phyloP scores from a whole-genome alignment of 345 rosid species.

The Lumnitzera littorea region DNA sequence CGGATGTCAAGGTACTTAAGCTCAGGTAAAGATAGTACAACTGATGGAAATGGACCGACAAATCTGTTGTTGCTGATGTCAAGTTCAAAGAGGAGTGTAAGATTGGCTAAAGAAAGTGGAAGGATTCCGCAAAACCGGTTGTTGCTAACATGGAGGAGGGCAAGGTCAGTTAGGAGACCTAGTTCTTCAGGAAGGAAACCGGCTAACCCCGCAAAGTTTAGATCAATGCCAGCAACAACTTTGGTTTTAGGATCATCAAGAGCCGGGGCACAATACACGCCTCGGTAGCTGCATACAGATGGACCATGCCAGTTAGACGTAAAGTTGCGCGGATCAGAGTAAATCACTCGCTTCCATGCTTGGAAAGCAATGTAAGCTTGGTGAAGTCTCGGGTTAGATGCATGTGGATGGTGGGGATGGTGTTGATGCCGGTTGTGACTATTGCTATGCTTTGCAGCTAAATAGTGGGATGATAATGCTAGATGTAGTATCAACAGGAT shows the following conservation, averaged over 20 bases:
- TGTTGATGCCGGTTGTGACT: constrained; percentile 23
- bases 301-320: constrained; percentile 74
- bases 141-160: constrained; percentile 72
- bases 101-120: constrained; percentile 51
- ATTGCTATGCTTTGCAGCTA: constrained; percentile 41
- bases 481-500: constrained; percentile 24
- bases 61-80: constrained; percentile 88
- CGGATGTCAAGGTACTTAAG: constrained; percentile 64
- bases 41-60: constrained; percentile 69
- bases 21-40: constrained; percentile 57
- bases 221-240: constrained; percentile 76
- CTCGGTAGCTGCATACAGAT: constrained; percentile 60
- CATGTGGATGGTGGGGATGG: constrained; percentile 15
- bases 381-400: constrained; percentile 45
- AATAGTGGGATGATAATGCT: constrained; percentile 15
- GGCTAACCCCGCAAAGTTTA: constrained; percentile 63
- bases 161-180: constrained; percentile 67
- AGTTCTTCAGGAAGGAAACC: constrained; percentile 72
- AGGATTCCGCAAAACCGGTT: constrained; percentile 86
- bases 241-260: constrained; percentile 31
- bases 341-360: constrained; percentile 72
- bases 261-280: constrained; percentile 54
- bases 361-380: constrained; percentile 64
- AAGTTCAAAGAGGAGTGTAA: constrained; percentile 68
- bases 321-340: constrained; percentile 75